Evolutionary conservation across 2,329 filamentous ascomycete genomes (phyloP).

Genomic region (Triangularia verruculosa): DNA sequence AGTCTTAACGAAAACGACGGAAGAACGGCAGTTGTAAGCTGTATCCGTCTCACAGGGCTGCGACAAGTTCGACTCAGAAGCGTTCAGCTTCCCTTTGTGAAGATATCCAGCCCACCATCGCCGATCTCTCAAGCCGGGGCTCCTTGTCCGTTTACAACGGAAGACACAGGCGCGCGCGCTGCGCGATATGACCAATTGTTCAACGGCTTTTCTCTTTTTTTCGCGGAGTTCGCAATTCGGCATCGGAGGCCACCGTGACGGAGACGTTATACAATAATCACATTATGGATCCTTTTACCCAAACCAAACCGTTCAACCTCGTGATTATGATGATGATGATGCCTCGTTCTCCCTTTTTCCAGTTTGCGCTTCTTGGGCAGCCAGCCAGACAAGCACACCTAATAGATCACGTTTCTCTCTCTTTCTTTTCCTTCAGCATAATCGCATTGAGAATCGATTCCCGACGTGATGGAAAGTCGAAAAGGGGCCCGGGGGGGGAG

Average conservation of each 20-base stretch:
- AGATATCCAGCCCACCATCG: neutral
- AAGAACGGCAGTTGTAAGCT: neutral
- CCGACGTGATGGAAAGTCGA: neutral
- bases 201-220: neutral
- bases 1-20: neutral
- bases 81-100: neutral
- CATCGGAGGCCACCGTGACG: no score
- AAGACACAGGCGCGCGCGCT: no score
- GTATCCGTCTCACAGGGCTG: neutral
- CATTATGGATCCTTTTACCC: no score
- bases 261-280: no score
- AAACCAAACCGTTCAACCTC: no score
- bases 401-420: no score
- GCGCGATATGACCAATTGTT: no score
- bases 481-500: no score
- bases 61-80: neutral
- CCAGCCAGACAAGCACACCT: no score
- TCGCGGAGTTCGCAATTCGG: neutral
- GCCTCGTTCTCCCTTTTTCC: no score
- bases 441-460: neutral
- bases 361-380: neutral
- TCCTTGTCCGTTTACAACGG: neutral
- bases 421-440: neutral
- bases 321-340: no score
- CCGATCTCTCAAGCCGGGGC: neutral